Evolutionary conservation across 2,329 filamentous ascomycete genomes (phyloP), one percentile per base, ranked within the genome.

Genomic region (Dryadomyces quercus-mongolicae): DNA sequence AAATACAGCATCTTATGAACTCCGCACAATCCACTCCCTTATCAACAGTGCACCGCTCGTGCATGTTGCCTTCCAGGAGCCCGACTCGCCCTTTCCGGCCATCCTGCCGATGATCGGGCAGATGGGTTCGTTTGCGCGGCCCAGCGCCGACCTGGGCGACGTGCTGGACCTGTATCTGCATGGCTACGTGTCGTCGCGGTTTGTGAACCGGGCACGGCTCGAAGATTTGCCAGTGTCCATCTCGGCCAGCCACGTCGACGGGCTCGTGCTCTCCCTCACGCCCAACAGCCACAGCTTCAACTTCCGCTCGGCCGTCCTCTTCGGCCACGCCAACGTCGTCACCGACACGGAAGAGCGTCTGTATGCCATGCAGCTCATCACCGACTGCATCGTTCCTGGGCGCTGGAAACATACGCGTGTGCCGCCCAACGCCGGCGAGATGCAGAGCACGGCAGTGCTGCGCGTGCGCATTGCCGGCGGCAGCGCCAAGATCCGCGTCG

Each of bases 21-120:
- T 85, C 51, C 73, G 80, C 49, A 80, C 82, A 8, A 88, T 94
- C 64, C 86, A 94, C 66, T 66, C 69, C 55, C 85, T 94, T 63
- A 73, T 95, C 68, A 90, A 92, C 68, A 74, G 74, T 20, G 78
- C 79, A n/a, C 81, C 80, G 42, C 77, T 94, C 51, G 75, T 93
- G 16, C 84, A 94, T 69, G 82, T 94, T 62, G 89, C 88, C 59
- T 94, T 94, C 75, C 80, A 76, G 51, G 69, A 75, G 5, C 71
- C 76, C 0, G 69, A 74, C 47, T 79, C 82, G 53, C 83, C 85
- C 1, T 93, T 91, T 64, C 88, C 88, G 3, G 79, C 81, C 52
- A 83, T 85, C 53, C 75, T 95, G 2, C 89, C 89, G 57, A 92
- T 94, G 88, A 87, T 94, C 62, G 88, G 87, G 52, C 82, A 87